These are phyloP conservation scores for Saccharomyces cerevisiae DNA, from an alignment of 805 yeast species.

Conservation along the genomic window DNA sequence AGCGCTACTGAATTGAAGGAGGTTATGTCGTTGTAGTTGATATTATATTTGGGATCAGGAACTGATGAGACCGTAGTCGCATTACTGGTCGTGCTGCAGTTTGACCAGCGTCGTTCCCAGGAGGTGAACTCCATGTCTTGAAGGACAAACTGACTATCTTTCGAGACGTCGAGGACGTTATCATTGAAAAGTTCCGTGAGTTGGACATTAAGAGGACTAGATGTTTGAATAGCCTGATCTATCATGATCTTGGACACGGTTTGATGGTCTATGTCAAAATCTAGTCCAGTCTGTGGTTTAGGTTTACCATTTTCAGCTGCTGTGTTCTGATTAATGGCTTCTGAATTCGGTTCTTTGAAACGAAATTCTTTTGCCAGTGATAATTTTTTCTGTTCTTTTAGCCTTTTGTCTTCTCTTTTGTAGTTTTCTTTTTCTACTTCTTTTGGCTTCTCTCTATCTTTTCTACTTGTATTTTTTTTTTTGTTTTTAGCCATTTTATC, in stretches of 20 bases:
- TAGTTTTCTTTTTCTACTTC: conserved; percentile 1
- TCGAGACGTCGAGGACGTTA: not conserved
- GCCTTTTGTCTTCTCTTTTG: not conserved
- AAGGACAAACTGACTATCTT: not conserved
- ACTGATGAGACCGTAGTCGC: not conserved
- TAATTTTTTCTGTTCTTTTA: not conserved
- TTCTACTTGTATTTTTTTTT: conserved; percentile 1
- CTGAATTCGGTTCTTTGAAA: not conserved
- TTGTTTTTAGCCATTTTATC: conserved; percentile 3
- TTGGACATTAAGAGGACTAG: not conserved
- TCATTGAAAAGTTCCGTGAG: not conserved
- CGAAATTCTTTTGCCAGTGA: not conserved
- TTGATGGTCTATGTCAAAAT: not conserved
- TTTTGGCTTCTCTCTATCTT: conserved; percentile 1
- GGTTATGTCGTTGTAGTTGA: not conserved
- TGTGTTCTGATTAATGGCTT: not conserved
- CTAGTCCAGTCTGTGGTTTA: not conserved
- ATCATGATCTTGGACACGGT: not conserved
- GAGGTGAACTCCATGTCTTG: not conserved
- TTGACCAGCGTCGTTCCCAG: not conserved
- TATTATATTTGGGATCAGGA: not conserved
- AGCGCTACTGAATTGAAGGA: not conserved
- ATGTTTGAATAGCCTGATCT: not conserved
- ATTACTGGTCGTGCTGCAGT: not conserved
- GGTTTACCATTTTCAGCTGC: not conserved